Base-by-base conservation (phyloP, 345 rosid genomes). In the Orychophragmus violaceus region DNA sequence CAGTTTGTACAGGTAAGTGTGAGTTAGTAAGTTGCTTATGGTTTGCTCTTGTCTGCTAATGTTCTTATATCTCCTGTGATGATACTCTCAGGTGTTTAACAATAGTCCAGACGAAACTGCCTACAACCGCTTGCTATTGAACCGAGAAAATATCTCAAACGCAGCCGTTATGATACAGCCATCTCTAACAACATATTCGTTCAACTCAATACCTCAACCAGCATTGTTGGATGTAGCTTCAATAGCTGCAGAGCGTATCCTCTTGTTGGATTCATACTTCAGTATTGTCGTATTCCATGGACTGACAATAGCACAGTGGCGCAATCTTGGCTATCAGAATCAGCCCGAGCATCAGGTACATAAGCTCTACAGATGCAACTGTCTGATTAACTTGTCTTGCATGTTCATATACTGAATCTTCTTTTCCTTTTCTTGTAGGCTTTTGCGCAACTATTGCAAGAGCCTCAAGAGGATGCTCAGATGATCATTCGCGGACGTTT, bases 291-390 rank as follows among this genome's bases (percentile, higher is more conserved):
- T 94, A 55, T 94, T 94, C 77, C 96, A 94, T 82, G 96, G 97
- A 68, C 85, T 94, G 99, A 90, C 96, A 45, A 84, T 90, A 80
- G 97, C 97, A 29, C 97, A 94, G 50, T 94, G 99, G 95, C 97
- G 95, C 27, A 94, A 81, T 79, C 61, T 87, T 89, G 96, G 93
- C 27, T 94, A 88, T 75, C 99, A 94, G 71, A 76, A 85, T 81
- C 95, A 94, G 68, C 89, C 91, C 7, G 99, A 90, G 46, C 89
- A 87, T 64, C 83, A 82, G 88, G 98, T 93, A n/a, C 14, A 14
- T 18, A 45, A 45, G 13, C 24, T 18, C 50, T 10, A 1, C 50
- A 45, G 12, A 45, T 45, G 13, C 13, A 39, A 39, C 7, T 39
- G 45, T 0, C 8, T 13, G 18, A 11, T n/a, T 39, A 39, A 45